These are phyloP conservation scores for Pythium dissimile DNA, from an alignment of 352 stramenopile species.

Conservation along the genomic window DNA sequence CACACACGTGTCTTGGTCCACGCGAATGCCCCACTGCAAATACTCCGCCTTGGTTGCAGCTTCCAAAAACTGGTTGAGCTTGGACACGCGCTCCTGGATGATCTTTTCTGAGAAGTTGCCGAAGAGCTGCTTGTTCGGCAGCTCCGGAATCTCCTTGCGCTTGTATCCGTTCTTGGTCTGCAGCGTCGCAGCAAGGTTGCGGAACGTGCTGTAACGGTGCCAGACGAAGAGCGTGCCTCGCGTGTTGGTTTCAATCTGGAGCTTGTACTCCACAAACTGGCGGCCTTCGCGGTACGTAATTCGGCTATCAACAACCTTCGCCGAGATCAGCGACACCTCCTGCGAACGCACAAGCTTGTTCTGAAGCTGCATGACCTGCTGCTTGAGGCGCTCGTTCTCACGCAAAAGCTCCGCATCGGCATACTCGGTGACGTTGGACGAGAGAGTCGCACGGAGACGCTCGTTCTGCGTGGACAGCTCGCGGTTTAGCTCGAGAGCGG, in stretches of 20 bases:
- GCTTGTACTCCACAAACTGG: constrained; percentile 53
- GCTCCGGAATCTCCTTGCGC: constrained; percentile 36
- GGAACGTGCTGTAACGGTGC: constrained; percentile 49
- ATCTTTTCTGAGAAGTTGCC: constrained; percentile 35
- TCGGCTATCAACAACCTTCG: constrained; percentile 35
- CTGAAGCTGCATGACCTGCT: constrained; percentile 35
- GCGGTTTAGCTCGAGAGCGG: constrained; percentile 29
- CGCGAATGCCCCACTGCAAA: constrained; percentile 45
- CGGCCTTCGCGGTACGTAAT: constrained; percentile 32
- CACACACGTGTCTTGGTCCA: constrained; percentile 44
- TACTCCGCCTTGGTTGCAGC: constrained; percentile 39
- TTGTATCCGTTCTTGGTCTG: constrained; percentile 39
- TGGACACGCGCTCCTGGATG: constrained; percentile 39
- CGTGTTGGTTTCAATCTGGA: constrained; percentile 43
- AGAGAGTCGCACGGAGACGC: constrained; percentile 27
- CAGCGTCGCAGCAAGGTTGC: constrained; percentile 34
- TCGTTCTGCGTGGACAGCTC: constrained; percentile 32
- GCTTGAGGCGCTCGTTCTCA: constrained; percentile 32
- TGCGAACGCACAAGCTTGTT: constrained; percentile 38
- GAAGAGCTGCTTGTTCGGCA: constrained; percentile 46
- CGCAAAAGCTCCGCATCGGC: constrained; percentile 29
- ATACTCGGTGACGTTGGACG: constrained; percentile 32
- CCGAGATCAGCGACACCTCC: constrained; percentile 31
- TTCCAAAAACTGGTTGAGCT: constrained; percentile 46
- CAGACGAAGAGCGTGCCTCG: constrained; percentile 41